phyloP scores from a whole-genome alignment of 2,329 filamentous ascomycete genomes.

The Botrytis fragariae region DNA sequence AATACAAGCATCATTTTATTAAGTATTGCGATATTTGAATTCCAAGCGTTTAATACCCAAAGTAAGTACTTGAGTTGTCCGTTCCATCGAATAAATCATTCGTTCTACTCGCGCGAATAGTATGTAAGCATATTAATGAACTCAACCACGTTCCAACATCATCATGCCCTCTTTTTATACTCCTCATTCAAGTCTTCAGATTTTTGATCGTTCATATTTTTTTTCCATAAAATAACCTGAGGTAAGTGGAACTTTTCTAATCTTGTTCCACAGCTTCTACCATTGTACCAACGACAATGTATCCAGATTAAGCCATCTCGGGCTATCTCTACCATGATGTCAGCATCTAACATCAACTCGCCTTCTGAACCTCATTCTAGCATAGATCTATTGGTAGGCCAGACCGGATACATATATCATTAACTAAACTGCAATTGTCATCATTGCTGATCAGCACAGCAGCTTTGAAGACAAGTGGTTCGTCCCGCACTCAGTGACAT shows the following conservation, averaged over 20 bases:
- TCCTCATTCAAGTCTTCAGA: no score
- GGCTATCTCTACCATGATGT: no score
- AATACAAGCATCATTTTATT: not conserved
- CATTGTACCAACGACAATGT: accelerated
- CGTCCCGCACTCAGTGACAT: not conserved
- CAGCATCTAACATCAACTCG: no score
- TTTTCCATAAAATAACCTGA: no score
- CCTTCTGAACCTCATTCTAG: accelerated
- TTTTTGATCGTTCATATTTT: no score
- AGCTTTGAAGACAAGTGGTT: not conserved
- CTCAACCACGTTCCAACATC: no score
- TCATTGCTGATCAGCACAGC: not conserved
- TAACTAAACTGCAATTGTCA: not conserved
- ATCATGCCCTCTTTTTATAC: no score
- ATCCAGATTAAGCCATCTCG: not conserved
- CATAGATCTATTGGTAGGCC: accelerated
- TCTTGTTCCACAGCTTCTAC: no score
- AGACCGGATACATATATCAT: accelerated
- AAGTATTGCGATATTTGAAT: not conserved
- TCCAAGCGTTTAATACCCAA: not conserved
- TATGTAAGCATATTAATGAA: not conserved
- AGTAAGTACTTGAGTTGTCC: not conserved
- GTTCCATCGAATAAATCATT: not conserved
- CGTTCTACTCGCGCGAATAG: not conserved
- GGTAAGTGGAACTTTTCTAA: accelerated